These are phyloP conservation scores for Cutaneotrichosporon curvatum DNA, from an alignment of 1,284 basidiomycete genomes.

Conservation along the genomic window DNA sequence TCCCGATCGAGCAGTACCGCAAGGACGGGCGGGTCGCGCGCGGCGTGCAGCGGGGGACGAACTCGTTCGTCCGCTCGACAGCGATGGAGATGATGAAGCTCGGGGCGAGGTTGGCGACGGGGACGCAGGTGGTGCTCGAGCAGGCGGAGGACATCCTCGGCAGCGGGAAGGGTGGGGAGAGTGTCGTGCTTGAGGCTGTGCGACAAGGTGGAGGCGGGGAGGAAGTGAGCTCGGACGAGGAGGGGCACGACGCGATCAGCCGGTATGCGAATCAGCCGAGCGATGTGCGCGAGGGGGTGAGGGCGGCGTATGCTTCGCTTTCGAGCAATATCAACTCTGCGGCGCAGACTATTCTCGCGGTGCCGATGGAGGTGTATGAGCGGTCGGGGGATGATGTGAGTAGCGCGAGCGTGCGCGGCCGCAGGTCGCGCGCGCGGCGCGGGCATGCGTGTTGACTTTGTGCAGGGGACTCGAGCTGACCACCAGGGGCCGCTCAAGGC, in stretches of 20 bases:
- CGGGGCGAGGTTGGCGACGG: constrained; percentile 89
- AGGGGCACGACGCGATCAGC: constrained; percentile 58
- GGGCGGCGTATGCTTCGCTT: constrained; percentile 79
- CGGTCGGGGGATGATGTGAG: constrained; percentile 74
- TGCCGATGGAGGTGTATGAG: constrained; percentile 99
- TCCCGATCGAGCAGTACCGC: constrained; percentile 95
- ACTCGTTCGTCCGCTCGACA: constrained; percentile 84
- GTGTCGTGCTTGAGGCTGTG: constrained; percentile 13
- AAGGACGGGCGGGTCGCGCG: constrained; percentile 90
- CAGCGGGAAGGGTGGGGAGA: constrained; percentile 35
- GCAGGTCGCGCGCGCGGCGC: not conserved
- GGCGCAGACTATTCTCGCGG: constrained; percentile 94
- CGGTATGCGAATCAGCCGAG: constrained; percentile 85
- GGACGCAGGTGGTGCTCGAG: constrained; percentile 94
- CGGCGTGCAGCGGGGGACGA: constrained; percentile 89
- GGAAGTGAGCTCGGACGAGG: constrained; percentile 19
- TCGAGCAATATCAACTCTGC: constrained; percentile 79
- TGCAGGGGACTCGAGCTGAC: too few species aligned
- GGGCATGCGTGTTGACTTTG: too few species aligned
- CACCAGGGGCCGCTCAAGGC: constrained; percentile 82
- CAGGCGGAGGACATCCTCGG: constrained; percentile 90
- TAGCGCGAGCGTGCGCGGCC: constrained; percentile 7
- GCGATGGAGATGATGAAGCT: constrained; percentile 91
- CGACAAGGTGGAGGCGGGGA: constrained; percentile 1
- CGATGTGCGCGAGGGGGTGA: constrained; percentile 77